These are phyloP conservation scores for Davidsoniella neocaledoniae DNA, from an alignment of 2,329 filamentous ascomycete species.

Conservation along the genomic window DNA sequence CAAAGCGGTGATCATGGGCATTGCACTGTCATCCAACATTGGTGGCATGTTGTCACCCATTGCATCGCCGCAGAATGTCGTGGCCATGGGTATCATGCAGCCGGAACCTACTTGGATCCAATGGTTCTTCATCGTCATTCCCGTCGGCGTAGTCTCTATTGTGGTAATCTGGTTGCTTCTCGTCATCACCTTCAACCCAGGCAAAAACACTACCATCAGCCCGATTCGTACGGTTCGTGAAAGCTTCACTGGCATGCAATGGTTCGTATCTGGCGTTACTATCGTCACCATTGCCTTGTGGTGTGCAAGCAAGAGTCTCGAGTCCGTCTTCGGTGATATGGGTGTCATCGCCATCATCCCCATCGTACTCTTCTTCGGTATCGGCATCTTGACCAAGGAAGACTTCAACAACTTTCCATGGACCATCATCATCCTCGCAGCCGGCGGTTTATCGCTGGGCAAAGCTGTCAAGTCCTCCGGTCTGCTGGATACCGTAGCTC, in stretches of 20 bases:
- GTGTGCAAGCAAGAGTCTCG: constrained; percentile 83
- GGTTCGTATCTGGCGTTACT: constrained; percentile 78
- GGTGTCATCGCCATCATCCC: constrained; percentile 94
- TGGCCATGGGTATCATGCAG: constrained; percentile 89
- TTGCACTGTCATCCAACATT: constrained; percentile 87
- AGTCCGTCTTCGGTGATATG: constrained; percentile 88
- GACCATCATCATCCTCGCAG: constrained; percentile 98
- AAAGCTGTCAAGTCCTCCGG: constrained; percentile 91
- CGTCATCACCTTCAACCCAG: constrained; percentile 69
- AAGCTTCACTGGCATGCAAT: constrained; percentile 73
- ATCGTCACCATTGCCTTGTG: constrained; percentile 73
- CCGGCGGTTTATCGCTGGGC: constrained; percentile 78
- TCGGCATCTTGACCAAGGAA: constrained; percentile 90
- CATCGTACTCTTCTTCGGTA: constrained; percentile 89
- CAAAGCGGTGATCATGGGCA: constrained; percentile 87
- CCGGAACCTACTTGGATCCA: constrained; percentile 82
- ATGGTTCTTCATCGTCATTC: constrained; percentile 94
- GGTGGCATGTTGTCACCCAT: constrained; percentile 94
- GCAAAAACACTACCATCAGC: constrained; percentile 72
- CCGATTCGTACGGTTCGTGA: constrained; percentile 84
- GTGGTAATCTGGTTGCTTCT: constrained; percentile 78
- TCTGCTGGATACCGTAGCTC: constrained; percentile 73
- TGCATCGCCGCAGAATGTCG: constrained; percentile 92
- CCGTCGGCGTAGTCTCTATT: constrained; percentile 80
- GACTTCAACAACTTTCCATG: constrained; percentile 99